Base-by-base conservation (phyloP, 176 grass and related monocot genomes). In the Saccharum spontaneum region DNA sequence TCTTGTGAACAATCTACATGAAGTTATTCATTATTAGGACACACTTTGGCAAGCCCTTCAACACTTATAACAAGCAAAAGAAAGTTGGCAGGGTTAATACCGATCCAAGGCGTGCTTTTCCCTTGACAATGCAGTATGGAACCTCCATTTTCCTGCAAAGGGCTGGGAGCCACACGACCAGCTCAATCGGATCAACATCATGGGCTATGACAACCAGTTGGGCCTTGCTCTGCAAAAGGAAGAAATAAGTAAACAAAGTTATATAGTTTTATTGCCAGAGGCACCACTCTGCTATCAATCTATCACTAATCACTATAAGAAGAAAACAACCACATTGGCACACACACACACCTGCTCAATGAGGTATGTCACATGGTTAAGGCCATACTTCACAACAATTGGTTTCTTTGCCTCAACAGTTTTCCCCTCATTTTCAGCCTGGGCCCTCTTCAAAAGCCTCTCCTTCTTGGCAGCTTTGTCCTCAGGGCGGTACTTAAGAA, bases 111-210 rank as follows among this genome's bases (percentile, higher is more conserved):
- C 90, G 90, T 26, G 90, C 80, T 81, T 89, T 92, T 40, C 90
- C 90, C 81, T 92, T 89, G 34, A 92, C 87, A 76, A 92, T 92
- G 81, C 87, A 89, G 83, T 89, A 92, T 75, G 90, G 90, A 49
- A 92, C 81, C 79, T 92, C 90, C 90, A 92, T 92, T 76, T 92
- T 87, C 87, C 87, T 86, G 82, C 90, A 92, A 50, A 92, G 88
- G 23, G 90, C 87, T 7, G 90, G 90, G n/a, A 92, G 87, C 87
- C 91, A 90, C 61, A 87, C 91, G 36, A 93, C 88, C 7, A 87
- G 85, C 78, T 93, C 91, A 22, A 93, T 85, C 7, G 91, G 91
- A 66, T 93, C 91, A 77, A 93, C 91, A 82, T 93, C 91, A 93
- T 93, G 88, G 73, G 88, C 82, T 26, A 93, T 90, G 36, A 90